Conservation (phyloP, 169 alveolate species). For the Plasmodium knowlesi region DNA sequence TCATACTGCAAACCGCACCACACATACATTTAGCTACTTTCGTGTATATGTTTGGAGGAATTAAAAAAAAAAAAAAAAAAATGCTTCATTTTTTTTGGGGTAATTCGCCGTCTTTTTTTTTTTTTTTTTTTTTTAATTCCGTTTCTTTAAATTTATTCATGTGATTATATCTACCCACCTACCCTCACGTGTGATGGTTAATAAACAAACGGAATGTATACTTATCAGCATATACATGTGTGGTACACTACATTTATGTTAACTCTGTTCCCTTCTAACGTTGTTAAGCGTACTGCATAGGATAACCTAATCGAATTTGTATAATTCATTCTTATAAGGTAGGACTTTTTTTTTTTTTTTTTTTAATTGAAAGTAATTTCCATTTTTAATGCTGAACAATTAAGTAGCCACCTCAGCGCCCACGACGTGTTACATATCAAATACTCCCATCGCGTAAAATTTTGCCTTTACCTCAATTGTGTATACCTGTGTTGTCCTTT, state of each 20-base stretch:
- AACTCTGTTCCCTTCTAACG: not conserved
- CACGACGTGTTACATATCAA: not conserved
- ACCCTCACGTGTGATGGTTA: not conserved
- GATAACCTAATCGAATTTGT: not conserved
- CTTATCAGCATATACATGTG: not conserved
- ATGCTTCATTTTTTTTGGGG: not conserved
- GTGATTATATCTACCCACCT: not conserved
- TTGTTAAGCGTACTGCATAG: not conserved
- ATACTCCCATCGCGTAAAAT: not conserved
- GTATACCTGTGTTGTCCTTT: not conserved
- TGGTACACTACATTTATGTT: not conserved
- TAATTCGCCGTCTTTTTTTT: not conserved
- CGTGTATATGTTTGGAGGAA: not conserved
- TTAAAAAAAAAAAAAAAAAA: not conserved
- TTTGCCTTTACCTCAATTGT: not conserved
- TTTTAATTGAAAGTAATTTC: not conserved
- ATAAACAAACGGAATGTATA: not conserved
- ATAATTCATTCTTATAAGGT: not conserved
- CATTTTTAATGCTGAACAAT: not conserved
- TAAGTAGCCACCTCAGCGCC: not conserved
- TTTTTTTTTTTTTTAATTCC: constrained; percentile 4
- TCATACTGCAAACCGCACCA: not conserved
- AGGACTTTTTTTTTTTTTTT: not conserved
- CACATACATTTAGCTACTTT: not conserved
- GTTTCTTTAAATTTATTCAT: not conserved